Percentiles rank a stretch among this genome's conserved stretches.
These are phyloP conservation scores for Tylopilus sp. DNA, from an alignment of 1,284 basidiomycete genomes.

Conservation along the genomic window DNA sequence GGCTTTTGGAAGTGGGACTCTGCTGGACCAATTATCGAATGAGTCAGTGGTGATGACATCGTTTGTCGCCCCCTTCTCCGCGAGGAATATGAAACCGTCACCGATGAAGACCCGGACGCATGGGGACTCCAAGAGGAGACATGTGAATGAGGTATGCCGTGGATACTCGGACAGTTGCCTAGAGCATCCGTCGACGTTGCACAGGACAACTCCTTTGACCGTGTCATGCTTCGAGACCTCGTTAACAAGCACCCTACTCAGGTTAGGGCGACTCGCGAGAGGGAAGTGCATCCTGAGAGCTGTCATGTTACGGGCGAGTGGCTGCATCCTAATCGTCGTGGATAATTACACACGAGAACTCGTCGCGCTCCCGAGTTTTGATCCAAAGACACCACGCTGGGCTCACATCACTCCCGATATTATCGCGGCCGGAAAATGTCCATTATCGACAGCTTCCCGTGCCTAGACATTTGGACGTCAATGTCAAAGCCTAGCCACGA, in stretches of 20 bases:
- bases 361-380: slow-evolving; percentile 98
- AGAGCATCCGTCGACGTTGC: too few species aligned
- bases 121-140: slow-evolving; percentile 82
- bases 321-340: not conserved
- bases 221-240: slow-evolving; percentile 94
- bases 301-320: slow-evolving; percentile 29
- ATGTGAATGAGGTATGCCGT: slow-evolving; percentile 94
- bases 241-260: slow-evolving; percentile 93
- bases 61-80: slow-evolving; percentile 85
- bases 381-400: too few species aligned
- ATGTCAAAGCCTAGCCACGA: too few species aligned
- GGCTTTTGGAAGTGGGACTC: slow-evolving; percentile 94
- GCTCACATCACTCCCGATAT: too few species aligned
- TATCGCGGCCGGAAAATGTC: too few species aligned
- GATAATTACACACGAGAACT: slow-evolving; percentile 83
- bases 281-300: slow-evolving; percentile 99
- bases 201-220: slow-evolving; percentile 93
- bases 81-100: slow-evolving; percentile 97
- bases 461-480: too few species aligned
- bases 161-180: slow-evolving; percentile 95
- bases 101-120: slow-evolving; percentile 90
- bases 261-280: slow-evolving; percentile 93
- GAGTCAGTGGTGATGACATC: slow-evolving; percentile 99
- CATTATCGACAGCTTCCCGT: too few species aligned
- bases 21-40: slow-evolving; percentile 94